These are phyloP conservation scores for Xerocomus nothofagi DNA, from an alignment of 1,284 basidiomycete species.

Conservation along the genomic window DNA sequence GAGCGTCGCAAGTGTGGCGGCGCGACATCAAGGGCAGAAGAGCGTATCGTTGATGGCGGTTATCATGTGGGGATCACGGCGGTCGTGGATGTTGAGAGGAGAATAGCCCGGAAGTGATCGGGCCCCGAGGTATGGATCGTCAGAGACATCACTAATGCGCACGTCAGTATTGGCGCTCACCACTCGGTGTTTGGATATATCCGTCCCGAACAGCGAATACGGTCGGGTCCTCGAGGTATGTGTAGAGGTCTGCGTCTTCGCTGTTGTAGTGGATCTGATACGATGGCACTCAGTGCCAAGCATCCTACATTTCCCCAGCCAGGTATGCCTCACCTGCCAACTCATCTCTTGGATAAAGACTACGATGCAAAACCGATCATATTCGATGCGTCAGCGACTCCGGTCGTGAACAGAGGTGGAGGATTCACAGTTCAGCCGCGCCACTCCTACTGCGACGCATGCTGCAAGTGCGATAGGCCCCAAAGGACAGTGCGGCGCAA, in stretches of 20 bases:
- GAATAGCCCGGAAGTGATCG: not conserved
- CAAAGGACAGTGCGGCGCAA: constrained; percentile 63
- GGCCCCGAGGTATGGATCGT: not conserved
- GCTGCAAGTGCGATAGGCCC: constrained; percentile 77
- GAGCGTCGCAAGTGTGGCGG: not conserved
- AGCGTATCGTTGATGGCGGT: constrained; percentile 1
- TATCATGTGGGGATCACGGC: not conserved
- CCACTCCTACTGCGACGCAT: constrained; percentile 57
- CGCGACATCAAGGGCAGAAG: not conserved
- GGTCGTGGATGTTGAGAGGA: not conserved
- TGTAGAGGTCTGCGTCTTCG: constrained; percentile 66
- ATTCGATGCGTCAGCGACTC: not conserved
- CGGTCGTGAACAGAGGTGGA: not conserved
- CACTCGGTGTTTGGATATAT: constrained; percentile 53
- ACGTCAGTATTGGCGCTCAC: constrained; percentile 28
- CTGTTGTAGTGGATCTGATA: constrained; percentile 71
- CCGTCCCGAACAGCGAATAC: constrained; percentile 67
- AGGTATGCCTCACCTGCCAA: constrained; percentile 45
- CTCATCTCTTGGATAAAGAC: constrained; percentile 71
- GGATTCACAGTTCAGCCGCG: constrained; percentile 54
- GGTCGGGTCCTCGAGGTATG: constrained; percentile 55
- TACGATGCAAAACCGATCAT: constrained; percentile 18
- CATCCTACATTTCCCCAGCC: not conserved
- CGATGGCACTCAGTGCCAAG: not conserved
- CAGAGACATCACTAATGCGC: not conserved